Evolutionary conservation across 1,284 basidiomycete genomes (phyloP).

Genomic region (Moniliella sp.): DNA sequence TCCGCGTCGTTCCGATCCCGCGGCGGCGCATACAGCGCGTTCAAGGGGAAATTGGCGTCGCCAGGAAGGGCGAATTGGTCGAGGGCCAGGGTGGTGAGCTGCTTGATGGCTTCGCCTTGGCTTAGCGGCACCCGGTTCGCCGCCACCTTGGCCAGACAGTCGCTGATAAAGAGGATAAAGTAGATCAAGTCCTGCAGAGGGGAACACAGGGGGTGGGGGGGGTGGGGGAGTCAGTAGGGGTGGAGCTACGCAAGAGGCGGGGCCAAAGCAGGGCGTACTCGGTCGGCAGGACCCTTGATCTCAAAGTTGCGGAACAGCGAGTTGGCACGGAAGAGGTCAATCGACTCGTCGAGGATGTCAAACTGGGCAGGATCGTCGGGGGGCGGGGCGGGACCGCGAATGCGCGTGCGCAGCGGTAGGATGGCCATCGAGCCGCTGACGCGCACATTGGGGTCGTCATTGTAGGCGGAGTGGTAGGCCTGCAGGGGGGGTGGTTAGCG

Average conservation of each 20-base stretch:
- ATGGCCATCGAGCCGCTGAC: conserved; percentile 43
- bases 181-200: conserved; percentile 57
- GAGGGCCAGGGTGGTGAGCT: conserved; percentile 62
- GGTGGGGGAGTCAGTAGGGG: too few species aligned
- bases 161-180: conserved; percentile 90
- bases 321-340: conserved; percentile 94
- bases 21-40: conserved; percentile 70
- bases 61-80: conserved; percentile 84
- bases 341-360: conserved; percentile 85
- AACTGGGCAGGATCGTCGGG: conserved; percentile 47
- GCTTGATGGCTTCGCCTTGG: conserved; percentile 60
- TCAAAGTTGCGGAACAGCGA: conserved; percentile 98
- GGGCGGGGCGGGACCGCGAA: conserved; percentile 67
- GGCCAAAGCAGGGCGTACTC: conserved; percentile 35
- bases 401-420: conserved; percentile 70
- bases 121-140: conserved; percentile 18
- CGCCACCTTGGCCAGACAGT: conserved; percentile 52
- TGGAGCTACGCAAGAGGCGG: too few species aligned
- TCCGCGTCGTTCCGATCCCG: conserved; percentile 56
- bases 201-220: too few species aligned
- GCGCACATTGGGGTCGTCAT: background rate
- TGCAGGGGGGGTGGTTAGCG: too few species aligned
- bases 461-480: background rate
- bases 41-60: conserved; percentile 81
- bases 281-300: conserved; percentile 88